Evolutionary conservation across 306 rosid species (phyloP), one percentile per base, ranked within the genome.

Genomic region (Phaseolus lunatus): DNA sequence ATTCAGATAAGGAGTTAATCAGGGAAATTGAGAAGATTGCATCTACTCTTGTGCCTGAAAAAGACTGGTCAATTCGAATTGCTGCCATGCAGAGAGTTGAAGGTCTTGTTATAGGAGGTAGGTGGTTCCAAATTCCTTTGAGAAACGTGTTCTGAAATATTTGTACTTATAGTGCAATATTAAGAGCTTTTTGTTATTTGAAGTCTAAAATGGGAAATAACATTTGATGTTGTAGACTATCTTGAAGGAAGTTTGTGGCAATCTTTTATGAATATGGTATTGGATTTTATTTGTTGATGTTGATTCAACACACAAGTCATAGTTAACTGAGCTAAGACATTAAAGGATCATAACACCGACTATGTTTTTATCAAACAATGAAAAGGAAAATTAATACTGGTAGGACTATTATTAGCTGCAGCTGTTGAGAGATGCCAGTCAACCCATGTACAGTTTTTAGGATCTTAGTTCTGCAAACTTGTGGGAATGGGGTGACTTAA

Each of bases 21-120:
- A 84, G 98, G 89, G 99, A 96, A 87, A n/a, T 96, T 64, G 99
- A 96, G 86, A 96, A 93, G 90, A 88, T 93, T 85, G 88, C 90
- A 68, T 84, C 98, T 76, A 93, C 84, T 63, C 98, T 96, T 80
- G 96, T 90, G 80, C 99, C 99, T 41, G 99, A 96, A 65, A 96
- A 93, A 85, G 99, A 96, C 74, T 96, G 99, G 99, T 91, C 98
- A 12, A 45, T 96, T 76, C 97, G 99, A 76, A 93, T 93, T 73
- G 86, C 92, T 80, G 98, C 97, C 49, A 87, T 96, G 97, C 99
- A 89, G 84, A 93, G 93, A 90, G 76, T 96, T 59, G 99, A 96
- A 86, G 97, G 92, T 48, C 94, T 96, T 85, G 88, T 96, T 86
- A 82, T 57, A 61, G 99, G 99, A 91, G 99, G 99, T 96, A 79